phyloP scores from a whole-genome alignment of 2,329 filamentous ascomycete species.

The Monosporascus sp. region DNA sequence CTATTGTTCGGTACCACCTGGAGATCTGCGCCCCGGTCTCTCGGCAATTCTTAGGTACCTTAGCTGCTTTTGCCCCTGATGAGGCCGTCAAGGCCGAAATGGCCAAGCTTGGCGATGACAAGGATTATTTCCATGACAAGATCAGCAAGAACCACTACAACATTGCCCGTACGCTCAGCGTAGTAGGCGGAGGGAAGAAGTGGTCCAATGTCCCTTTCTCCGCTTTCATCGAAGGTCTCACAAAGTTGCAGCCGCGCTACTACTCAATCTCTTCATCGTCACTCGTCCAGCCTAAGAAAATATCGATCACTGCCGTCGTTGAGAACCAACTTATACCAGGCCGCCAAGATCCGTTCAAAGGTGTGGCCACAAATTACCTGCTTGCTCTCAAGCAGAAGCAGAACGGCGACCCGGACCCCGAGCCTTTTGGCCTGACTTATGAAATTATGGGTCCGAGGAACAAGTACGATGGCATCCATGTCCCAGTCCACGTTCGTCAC shows the following conservation, averaged over 20 bases:
- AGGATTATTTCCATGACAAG: slow-evolving; percentile 90
- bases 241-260: slow-evolving; percentile 95
- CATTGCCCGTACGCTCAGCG: slow-evolving; percentile 78
- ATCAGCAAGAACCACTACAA: slow-evolving; percentile 79
- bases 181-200: slow-evolving; percentile 64
- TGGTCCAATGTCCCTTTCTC: slow-evolving; percentile 91
- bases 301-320: slow-evolving; percentile 92
- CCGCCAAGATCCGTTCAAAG: slow-evolving; percentile 74
- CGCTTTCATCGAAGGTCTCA: slow-evolving; percentile 85
- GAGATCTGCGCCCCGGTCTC: slow-evolving; percentile 95
- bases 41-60: slow-evolving; percentile 84
- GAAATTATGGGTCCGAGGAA: slow-evolving; percentile 84
- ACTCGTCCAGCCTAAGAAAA: slow-evolving; percentile 86
- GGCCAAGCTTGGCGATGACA: slow-evolving; percentile 82
- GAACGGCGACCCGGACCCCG: slow-evolving; percentile 76
- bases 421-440: slow-evolving; percentile 81
- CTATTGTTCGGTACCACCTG: slow-evolving; percentile 89
- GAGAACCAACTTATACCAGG: slow-evolving; percentile 77
- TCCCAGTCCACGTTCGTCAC: slow-evolving; percentile 92
- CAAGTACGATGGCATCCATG: slow-evolving; percentile 93
- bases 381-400: slow-evolving; percentile 95
- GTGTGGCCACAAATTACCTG: slow-evolving; percentile 95
- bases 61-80: slow-evolving; percentile 84
- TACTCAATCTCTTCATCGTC: slow-evolving; percentile 99
- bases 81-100: slow-evolving; percentile 84